phyloP scores from a whole-genome alignment of 2,329 filamentous ascomycete species.

The Beauveria rudraprayagi region DNA sequence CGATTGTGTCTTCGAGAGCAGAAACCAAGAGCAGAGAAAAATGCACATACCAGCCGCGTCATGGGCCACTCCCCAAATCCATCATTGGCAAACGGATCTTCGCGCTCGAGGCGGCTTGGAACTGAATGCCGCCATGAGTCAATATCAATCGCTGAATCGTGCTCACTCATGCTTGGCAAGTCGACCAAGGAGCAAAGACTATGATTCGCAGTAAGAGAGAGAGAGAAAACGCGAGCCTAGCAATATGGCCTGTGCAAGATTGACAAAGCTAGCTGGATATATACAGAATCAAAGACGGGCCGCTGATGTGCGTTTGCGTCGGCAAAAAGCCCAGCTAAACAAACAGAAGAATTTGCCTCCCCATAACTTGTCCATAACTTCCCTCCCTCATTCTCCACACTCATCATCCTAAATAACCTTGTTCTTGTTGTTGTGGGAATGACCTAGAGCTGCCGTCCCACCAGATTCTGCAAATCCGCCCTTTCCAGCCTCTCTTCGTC shows the following conservation, averaged over 20 bases:
- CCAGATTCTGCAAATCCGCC: conserved; percentile 29
- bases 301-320: neutral
- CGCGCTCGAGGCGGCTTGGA: conserved; percentile 26
- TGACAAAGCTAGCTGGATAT: neutral
- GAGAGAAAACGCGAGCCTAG: neutral
- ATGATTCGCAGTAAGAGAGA: neutral
- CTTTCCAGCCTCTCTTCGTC: conserved; percentile 26
- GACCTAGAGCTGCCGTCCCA: neutral
- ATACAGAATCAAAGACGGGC: neutral
- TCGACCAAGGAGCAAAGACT: neutral
- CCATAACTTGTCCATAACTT: neutral
- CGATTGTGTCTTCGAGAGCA: too few species aligned
- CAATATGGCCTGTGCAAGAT: neutral
- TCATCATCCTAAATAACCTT: neutral
- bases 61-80: conserved; percentile 23
- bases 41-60: conserved; percentile 21
- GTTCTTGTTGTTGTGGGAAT: neutral
- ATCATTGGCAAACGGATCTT: conserved; percentile 28
- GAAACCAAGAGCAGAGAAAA: neutral
- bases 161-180: neutral
- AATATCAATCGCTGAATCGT: conserved; percentile 15
- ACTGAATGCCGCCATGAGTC: conserved; percentile 28
- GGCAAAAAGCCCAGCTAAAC: conserved; percentile 13
- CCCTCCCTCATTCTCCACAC: too few species aligned
- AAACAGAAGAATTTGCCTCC: neutral